Conservation (phyloP, 306 rosid species). For the Senna siamea region DNA sequence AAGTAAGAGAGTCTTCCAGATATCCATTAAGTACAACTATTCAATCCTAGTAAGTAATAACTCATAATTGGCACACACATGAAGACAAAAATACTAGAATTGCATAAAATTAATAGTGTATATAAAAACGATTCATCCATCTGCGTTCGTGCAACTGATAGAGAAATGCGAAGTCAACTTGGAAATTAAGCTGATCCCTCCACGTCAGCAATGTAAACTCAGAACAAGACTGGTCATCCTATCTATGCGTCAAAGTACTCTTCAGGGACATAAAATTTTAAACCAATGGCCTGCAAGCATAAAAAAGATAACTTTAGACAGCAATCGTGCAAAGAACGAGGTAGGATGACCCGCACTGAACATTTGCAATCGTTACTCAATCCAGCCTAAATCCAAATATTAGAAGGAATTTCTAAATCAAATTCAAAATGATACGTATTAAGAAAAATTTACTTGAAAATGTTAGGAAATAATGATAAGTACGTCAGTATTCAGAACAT, state of each 20-base stretch:
- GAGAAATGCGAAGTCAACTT: not conserved
- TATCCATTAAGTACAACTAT: too few relatives aligned
- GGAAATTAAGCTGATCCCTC: constrained; percentile 17
- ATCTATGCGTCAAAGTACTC: constrained; percentile 52
- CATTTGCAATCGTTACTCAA: not conserved
- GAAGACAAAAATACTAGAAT: not conserved
- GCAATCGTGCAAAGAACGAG: constrained; percentile 13
- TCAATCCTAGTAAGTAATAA: too few relatives aligned
- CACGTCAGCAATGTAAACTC: constrained; percentile 18
- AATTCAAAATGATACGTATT: not conserved
- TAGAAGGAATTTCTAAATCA: constrained; percentile 12
- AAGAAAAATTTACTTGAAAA: not conserved
- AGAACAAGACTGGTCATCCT: constrained; percentile 11
- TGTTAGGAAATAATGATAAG: not conserved
- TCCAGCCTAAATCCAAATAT: not conserved
- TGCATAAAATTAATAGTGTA: constrained; percentile 1
- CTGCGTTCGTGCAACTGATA: constrained; percentile 16
- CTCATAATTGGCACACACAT: too few relatives aligned
- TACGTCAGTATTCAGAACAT: not conserved
- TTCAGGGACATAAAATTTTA: constrained; percentile 79
- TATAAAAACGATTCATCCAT: constrained; percentile 20
- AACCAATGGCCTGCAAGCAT: constrained; percentile 71
- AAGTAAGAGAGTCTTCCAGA: too few relatives aligned
- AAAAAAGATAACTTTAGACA: constrained; percentile 24
- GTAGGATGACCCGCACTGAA: not conserved